phyloP scores from a whole-genome alignment of 2,329 filamentous ascomycete species.

The Penicillium sp. region DNA sequence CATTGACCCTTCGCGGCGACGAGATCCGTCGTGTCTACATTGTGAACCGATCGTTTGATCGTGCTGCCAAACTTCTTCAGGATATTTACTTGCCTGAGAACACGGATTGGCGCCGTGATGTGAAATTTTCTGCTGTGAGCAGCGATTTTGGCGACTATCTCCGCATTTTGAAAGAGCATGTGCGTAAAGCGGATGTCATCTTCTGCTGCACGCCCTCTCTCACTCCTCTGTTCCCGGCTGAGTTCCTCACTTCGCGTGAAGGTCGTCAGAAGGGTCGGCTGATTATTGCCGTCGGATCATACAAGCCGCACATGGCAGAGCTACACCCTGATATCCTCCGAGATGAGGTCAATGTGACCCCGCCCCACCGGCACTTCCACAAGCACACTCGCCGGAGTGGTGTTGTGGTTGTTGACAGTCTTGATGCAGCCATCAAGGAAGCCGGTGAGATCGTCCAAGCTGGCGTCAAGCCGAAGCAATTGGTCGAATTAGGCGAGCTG shows the following conservation, averaged over 20 bases:
- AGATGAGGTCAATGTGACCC: conserved; percentile 56
- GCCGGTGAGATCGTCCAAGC: conserved; percentile 85
- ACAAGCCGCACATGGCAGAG: conserved; percentile 76
- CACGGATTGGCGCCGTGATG: conserved; percentile 63
- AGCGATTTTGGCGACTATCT: conserved; percentile 69
- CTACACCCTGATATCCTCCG: conserved; percentile 74
- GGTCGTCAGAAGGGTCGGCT: conserved; percentile 47
- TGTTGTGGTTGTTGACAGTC: conserved; percentile 64
- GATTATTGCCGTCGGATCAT: conserved; percentile 49
- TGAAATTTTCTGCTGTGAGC: conserved; percentile 71
- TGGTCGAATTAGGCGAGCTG: conserved; percentile 86
- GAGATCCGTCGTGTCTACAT: conserved; percentile 81
- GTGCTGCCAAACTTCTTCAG: conserved; percentile 49
- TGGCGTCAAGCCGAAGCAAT: conserved; percentile 68
- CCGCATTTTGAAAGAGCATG: conserved; percentile 68
- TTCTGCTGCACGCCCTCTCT: conserved; percentile 84
- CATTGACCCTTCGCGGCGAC: conserved; percentile 64
- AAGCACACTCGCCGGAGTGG: conserved; percentile 59
- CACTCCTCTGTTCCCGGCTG: conserved; percentile 71
- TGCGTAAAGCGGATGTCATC: conserved; percentile 72
- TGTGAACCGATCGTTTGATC: conserved; percentile 66
- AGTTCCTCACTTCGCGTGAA: conserved; percentile 66
- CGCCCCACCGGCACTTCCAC: conserved; percentile 49
- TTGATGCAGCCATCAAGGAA: conserved; percentile 77
- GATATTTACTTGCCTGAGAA: conserved; percentile 55